Percentiles rank a stretch among this genome's conserved stretches.
phyloP scores from a whole-genome alignment of 1,284 basidiomycete genomes.

The Inonotus hispidus region DNA sequence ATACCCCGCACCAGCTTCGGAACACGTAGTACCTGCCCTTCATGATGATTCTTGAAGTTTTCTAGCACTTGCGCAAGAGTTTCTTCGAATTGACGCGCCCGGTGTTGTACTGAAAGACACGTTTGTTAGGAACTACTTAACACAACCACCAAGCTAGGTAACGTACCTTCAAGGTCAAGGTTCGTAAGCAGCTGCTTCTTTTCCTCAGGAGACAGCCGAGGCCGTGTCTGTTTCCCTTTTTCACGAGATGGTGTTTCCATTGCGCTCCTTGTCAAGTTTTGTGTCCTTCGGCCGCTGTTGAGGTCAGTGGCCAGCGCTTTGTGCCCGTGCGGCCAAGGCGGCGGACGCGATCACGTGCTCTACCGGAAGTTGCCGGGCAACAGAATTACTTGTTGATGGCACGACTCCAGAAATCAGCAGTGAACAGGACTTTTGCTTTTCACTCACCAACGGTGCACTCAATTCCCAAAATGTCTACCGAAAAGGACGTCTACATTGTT shows the following conservation, averaged over 20 bases:
- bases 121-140: conserved; percentile 1
- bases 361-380: background rate
- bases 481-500: conserved; percentile 66
- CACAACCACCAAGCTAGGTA: conserved; percentile 1
- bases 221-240: conserved; percentile 20
- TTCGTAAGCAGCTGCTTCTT: conserved; percentile 70
- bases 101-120: conserved; percentile 51
- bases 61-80: conserved; percentile 66
- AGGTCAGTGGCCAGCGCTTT: background rate
- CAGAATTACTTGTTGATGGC: background rate
- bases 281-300: conserved; percentile 8
- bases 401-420: background rate
- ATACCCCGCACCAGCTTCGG: conserved; percentile 67
- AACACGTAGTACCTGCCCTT: conserved; percentile 66
- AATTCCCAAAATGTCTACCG: background rate
- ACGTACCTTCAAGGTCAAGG: conserved; percentile 70
- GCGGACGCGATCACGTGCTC: background rate
- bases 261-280: background rate
- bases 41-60: conserved; percentile 64
- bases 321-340: background rate
- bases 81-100: conserved; percentile 61
- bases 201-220: conserved; percentile 50
- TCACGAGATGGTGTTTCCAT: conserved; percentile 18
- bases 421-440: background rate
- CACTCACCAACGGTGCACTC: background rate